Percentiles rank a stretch among this genome's conserved stretches.
phyloP scores from a whole-genome alignment of 306 rosid species.

The Lathyrus tuberosus region DNA sequence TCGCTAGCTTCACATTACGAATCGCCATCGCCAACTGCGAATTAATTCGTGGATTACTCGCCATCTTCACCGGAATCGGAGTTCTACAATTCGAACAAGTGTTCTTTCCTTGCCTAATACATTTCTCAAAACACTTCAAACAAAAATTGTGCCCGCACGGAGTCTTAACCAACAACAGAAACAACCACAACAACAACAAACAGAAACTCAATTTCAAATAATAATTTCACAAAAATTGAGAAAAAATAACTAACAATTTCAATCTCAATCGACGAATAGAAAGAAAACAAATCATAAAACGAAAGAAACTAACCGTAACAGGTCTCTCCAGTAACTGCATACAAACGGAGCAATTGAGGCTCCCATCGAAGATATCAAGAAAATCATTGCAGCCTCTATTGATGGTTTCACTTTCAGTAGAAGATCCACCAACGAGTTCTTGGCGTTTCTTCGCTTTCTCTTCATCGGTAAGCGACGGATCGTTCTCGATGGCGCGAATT shows the following conservation, averaged over 20 bases:
- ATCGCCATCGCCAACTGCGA: slow-evolving; percentile 65
- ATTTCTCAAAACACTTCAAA: slow-evolving; percentile 69
- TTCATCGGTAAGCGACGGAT: slow-evolving; percentile 56
- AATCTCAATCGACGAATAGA: no score
- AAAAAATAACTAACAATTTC: no score
- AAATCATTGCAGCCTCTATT: background rate
- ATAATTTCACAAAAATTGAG: background rate
- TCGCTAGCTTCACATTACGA: slow-evolving; percentile 58
- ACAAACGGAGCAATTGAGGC: slow-evolving; percentile 66
- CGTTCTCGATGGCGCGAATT: slow-evolving; percentile 58
- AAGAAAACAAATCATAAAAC: background rate
- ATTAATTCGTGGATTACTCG: slow-evolving; percentile 72
- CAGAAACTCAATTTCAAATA: background rate
- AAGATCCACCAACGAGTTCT: slow-evolving; percentile 51
- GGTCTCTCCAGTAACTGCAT: slow-evolving; percentile 78
- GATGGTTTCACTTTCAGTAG: background rate
- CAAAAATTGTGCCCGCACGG: slow-evolving; percentile 89
- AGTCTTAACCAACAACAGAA: slow-evolving; percentile 40
- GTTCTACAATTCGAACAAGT: slow-evolving; percentile 65
- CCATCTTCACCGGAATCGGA: slow-evolving; percentile 56
- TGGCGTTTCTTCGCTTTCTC: slow-evolving; percentile 68
- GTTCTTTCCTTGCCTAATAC: slow-evolving; percentile 56
- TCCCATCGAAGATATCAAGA: slow-evolving; percentile 42
- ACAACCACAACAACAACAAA: background rate
- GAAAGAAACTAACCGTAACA: slow-evolving; percentile 57